phyloP scores from a whole-genome alignment of 768 basidiomycete genomes.

The Leccinum disarticulatum region DNA sequence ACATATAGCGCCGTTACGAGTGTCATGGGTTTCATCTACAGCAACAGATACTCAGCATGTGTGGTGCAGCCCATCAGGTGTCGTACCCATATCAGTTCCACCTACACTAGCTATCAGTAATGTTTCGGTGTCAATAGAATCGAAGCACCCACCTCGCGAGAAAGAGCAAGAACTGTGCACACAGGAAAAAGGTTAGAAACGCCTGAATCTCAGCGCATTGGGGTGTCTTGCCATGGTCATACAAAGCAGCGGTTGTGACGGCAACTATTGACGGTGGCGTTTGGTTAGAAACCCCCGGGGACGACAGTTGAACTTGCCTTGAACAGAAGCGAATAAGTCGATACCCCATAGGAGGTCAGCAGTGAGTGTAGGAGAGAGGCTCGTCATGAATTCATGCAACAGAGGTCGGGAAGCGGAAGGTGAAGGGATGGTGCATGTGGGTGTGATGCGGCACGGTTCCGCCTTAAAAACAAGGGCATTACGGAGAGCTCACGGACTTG shows the following conservation, averaged over 20 bases:
- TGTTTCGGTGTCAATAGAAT: not conserved
- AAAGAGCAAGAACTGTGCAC: conserved; percentile 22
- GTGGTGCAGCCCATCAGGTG: not conserved
- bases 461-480: conserved; percentile 19
- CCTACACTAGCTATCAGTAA: conserved; percentile 12
- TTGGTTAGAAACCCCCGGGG: not conserved
- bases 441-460: not conserved
- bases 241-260: conserved; percentile 27
- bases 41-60: not conserved
- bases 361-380: conserved; percentile 17
- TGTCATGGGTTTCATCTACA: conserved; percentile 27
- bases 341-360: not conserved
- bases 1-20: conserved; percentile 27
- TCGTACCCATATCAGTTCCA: conserved; percentile 34
- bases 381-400: conserved; percentile 19
- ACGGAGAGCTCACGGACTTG: conserved; percentile 1
- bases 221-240: conserved; percentile 27
- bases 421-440: not conserved
- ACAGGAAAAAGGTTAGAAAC: not conserved
- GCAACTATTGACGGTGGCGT: conserved; percentile 25
- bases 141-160: conserved; percentile 27
- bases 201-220: not conserved
- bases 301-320: conserved; percentile 15
- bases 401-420: conserved; percentile 3
- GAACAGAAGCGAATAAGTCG: conserved; percentile 21